Conservation (phyloP, 2,329 filamentous ascomycete species). For the Diaporthe sp. region DNA sequence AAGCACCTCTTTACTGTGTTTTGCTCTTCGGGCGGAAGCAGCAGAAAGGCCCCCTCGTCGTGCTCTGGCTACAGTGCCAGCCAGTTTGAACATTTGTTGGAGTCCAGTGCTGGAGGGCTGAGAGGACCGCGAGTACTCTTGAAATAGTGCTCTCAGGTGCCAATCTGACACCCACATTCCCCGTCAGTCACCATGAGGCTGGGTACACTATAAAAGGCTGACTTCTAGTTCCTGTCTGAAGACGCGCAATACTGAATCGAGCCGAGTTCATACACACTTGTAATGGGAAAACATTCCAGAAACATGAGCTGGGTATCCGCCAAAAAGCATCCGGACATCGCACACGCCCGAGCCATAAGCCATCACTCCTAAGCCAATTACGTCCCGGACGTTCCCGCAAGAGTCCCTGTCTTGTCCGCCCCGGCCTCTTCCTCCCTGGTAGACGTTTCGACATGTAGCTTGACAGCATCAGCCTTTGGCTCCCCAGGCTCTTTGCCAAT, state of each 20-base stretch:
- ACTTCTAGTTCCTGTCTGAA: neutral
- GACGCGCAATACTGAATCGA: neutral
- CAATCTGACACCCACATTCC: neutral
- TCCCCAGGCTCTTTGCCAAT: neutral
- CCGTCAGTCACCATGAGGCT: neutral
- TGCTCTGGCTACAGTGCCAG: neutral
- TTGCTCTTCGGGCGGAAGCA: neutral
- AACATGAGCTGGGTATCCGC: conserved; percentile 20
- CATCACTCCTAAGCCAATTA: neutral
- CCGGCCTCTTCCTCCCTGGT: conserved; percentile 36
- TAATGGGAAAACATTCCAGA: neutral
- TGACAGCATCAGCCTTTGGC: neutral
- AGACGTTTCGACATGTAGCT: conserved; percentile 8
- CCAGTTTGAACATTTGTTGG: too few relatives aligned
- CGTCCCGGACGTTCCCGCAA: neutral
- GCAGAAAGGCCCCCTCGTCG: neutral
- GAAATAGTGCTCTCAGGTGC: neutral
- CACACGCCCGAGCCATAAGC: neutral
- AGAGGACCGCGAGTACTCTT: neutral
- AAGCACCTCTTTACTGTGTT: neutral
- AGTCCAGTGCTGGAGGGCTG: neutral
- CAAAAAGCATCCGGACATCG: neutral
- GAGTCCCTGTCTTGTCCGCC: conserved; percentile 39
- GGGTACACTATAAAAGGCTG: neutral
- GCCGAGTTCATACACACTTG: neutral